A percentile compares a stretch with the other conserved stretches of the same genome.
Evolutionary conservation across 305 asterid species (phyloP).

Genomic region (Fraxinus velutina): DNA sequence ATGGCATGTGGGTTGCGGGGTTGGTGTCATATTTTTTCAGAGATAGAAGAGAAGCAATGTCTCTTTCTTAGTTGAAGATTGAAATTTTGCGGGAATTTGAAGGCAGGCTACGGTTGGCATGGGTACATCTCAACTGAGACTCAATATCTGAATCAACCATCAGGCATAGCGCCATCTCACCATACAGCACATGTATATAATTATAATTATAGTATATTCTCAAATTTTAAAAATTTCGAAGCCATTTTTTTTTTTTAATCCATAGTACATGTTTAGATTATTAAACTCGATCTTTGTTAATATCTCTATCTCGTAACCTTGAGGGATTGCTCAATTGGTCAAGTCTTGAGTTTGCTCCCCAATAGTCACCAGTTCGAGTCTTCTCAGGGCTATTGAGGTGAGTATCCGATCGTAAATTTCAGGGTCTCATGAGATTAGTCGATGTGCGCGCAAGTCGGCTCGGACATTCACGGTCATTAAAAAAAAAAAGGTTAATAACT

Average conservation of each 20-base stretch:
- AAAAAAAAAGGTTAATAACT: too few relatives aligned
- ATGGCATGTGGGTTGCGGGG: conserved; percentile 41
- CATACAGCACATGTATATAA: not conserved
- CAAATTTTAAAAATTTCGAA: not conserved
- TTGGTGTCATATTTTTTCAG: conserved; percentile 36
- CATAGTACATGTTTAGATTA: not conserved
- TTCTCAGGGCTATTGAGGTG: too few relatives aligned
- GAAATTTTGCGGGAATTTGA: conserved; percentile 67
- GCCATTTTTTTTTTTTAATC: not conserved
- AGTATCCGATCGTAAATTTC: too few relatives aligned
- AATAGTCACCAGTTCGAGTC: too few relatives aligned
- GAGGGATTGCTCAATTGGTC: too few relatives aligned
- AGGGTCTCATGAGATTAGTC: too few relatives aligned
- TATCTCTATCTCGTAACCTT: not conserved
- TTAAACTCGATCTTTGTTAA: not conserved
- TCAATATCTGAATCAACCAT: conserved; percentile 24
- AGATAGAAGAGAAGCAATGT: conserved; percentile 56
- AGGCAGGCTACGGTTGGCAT: conserved; percentile 68
- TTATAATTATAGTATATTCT: not conserved
- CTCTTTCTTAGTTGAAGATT: conserved; percentile 37
- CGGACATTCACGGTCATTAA: too few relatives aligned
- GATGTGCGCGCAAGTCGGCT: too few relatives aligned
- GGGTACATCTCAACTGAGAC: conserved; percentile 48
- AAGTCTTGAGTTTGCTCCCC: too few relatives aligned
- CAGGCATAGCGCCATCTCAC: conserved; percentile 6